Percentiles rank a stretch among this genome's conserved stretches.
These are phyloP conservation scores for Candida anutae DNA, from an alignment of 1,139 yeast species.

Conservation along the genomic window DNA sequence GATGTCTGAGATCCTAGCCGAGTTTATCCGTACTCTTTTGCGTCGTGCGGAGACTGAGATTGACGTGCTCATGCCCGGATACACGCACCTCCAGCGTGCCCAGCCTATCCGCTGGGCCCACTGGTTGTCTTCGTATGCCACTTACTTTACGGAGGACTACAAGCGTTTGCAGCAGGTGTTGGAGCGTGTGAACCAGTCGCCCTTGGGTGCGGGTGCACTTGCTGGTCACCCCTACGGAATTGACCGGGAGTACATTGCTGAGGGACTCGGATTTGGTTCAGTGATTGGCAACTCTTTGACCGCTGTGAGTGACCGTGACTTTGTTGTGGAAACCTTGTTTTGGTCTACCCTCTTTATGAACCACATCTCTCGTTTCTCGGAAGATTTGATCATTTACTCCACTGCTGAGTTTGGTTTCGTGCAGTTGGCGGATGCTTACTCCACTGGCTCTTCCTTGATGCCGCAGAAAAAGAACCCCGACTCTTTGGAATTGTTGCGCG, in stretches of 20 bases:
- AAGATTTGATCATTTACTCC: conserved; percentile 90
- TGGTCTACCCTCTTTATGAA: conserved; percentile 96
- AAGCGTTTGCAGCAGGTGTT: conserved; percentile 75
- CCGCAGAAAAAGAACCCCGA: conserved; percentile 99
- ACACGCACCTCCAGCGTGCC: conserved; percentile 96
- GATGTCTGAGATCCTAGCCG: conserved; percentile 50
- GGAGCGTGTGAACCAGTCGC: conserved; percentile 78
- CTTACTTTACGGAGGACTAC: conserved; percentile 86
- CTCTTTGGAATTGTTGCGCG: conserved; percentile 87
- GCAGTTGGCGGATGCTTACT: conserved; percentile 91
- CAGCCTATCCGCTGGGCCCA: conserved; percentile 99
- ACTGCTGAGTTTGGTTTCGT: conserved; percentile 96
- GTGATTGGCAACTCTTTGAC: conserved; percentile 92
- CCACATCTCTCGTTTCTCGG: conserved; percentile 89
- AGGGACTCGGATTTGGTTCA: conserved; percentile 67
- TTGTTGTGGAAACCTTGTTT: conserved; percentile 92
- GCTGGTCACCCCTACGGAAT: conserved; percentile 99
- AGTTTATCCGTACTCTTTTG: conserved; percentile 57
- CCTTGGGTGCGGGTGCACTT: conserved; percentile 94
- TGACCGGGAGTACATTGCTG: conserved; percentile 83
- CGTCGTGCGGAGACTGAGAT: conserved; percentile 80
- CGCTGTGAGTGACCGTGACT: conserved; percentile 96
- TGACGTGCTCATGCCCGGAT: conserved; percentile 95
- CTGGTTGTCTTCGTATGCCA: conserved; percentile 92
- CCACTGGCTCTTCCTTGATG: conserved; percentile 97